Evolutionary conservation across 306 rosid species (phyloP), one percentile per base, ranked within the genome.

Genomic region (Cucurbita moschata): DNA sequence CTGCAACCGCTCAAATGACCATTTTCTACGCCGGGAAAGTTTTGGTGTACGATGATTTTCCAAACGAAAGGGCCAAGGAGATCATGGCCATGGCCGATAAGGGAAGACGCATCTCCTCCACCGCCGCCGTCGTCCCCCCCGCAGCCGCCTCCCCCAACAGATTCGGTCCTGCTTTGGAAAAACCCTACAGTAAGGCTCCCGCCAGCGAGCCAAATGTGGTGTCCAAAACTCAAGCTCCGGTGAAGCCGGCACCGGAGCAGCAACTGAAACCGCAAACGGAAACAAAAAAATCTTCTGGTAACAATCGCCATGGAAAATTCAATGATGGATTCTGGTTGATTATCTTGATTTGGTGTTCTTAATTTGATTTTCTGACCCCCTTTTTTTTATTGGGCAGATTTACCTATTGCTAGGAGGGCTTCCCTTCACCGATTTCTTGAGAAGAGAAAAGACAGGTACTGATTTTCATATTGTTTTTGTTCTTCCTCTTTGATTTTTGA

Each of bases 391-490:
- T 10, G 46, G 68, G 18, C 86, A 89, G 96, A 93, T 72, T 73
- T 90, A 85, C 88, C 94, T 16, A 85, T 88, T 56, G 96, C 92
- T 47, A 90, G 96, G 79, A 85, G 96, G 82, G 85, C 86, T 64
- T 90, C 98, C 11, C 98, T 94, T 51, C 86, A 88, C n/a, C 88
- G 92, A 71, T 94, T 94, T 79, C 83, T 90, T 64, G 90, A 85
- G 84, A 94, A 94, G 81, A 89, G 97, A 21, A 94, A 94, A 85
- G 97, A 94, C 61, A 90, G 98, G 98, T 93, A 75, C 67, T 10
- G 6, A 0, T 8, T 47, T 50, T 9, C 7, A 55, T 42, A 8
- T 37, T 16, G 4, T 10, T 4, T 50, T 50, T 4, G 1, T 50
- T 50, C 5, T 5, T 8, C 30, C 10, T 63, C 47, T 18, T 26